phyloP scores from a whole-genome alignment of 2,329 filamentous ascomycete species.

The Acrodontium crateriforme region DNA sequence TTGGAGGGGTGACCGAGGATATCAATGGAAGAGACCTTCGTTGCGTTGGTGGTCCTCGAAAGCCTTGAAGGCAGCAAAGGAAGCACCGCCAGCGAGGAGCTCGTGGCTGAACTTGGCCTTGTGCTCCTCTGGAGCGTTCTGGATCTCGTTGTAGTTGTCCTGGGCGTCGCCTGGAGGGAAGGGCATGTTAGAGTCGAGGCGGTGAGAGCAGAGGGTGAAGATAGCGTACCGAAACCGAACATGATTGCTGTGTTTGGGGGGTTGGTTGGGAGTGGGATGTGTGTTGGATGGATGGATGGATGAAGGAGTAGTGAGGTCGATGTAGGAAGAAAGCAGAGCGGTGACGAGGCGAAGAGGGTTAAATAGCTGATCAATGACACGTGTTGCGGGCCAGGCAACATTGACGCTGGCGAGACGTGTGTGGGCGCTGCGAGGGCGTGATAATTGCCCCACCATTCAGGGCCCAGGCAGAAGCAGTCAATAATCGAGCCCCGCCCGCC shows the following conservation, averaged over 20 bases:
- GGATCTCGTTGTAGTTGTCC: slow-evolving; percentile 41
- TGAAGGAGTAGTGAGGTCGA: slow-evolving; percentile 1
- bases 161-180: slow-evolving; percentile 35
- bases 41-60: slow-evolving; percentile 63
- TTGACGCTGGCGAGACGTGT: no score
- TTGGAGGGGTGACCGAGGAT: not conserved
- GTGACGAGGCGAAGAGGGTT: no score
- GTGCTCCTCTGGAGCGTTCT: slow-evolving; percentile 37
- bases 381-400: no score
- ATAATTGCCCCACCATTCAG: no score
- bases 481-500: no score
- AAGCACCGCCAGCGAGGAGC: slow-evolving; percentile 58
- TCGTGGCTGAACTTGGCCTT: slow-evolving; percentile 58
- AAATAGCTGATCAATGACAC: no score
- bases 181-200: not conserved
- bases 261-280: not conserved
- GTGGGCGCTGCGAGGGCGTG: no score
- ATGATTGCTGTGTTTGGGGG: slow-evolving; percentile 19
- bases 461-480: no score
- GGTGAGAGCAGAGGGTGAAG: not conserved
- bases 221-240: slow-evolving; percentile 30
- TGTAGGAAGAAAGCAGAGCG: no score
- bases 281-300: not conserved
- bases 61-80: slow-evolving; percentile 67
- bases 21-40: slow-evolving; percentile 33